Evolutionary conservation across 2,329 filamentous ascomycete genomes (phyloP).

Genomic region (Trichoderma sp.): DNA sequence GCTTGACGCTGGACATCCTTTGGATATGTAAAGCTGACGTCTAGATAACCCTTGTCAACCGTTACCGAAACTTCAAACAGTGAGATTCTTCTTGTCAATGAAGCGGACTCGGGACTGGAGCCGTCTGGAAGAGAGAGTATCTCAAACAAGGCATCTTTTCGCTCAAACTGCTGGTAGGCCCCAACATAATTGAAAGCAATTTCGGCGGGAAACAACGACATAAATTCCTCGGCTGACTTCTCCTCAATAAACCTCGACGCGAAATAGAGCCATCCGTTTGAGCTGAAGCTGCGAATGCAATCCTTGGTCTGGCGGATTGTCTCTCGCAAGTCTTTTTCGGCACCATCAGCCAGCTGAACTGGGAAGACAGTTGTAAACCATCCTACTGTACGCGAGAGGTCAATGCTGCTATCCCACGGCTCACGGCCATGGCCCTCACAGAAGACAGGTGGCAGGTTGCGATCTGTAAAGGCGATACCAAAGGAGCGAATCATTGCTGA

Average conservation of each 20-base stretch:
- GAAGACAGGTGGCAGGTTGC: constrained; percentile 28
- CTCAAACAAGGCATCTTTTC: constrained; percentile 2
- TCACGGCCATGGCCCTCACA: constrained; percentile 37
- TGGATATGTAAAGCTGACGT: not conserved
- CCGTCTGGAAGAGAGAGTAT: not conserved
- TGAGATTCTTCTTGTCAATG: not conserved
- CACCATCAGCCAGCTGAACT: constrained; percentile 14
- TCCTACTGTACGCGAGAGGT: constrained; percentile 34
- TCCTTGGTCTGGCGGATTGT: constrained; percentile 26
- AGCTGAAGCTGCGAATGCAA: constrained; percentile 18
- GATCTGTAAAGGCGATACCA: constrained; percentile 26
- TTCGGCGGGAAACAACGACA: constrained; percentile 33
- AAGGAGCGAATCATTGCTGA: constrained; percentile 29
- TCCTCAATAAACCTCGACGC: constrained; percentile 21
- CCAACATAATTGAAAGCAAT: constrained; percentile 26
- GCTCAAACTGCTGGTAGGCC: not conserved
- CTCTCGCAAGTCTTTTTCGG: not conserved
- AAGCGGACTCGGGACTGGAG: not conserved
- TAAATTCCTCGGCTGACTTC: constrained; percentile 28
- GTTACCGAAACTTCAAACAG: not conserved
- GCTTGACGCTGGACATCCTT: not conserved
- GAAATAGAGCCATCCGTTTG: constrained; percentile 25
- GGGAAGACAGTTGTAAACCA: constrained; percentile 38
- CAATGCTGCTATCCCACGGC: constrained; percentile 28
- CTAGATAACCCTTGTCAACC: not conserved